A percentile compares a stretch with the other conserved stretches of the same genome.
Conservation (phyloP, 352 stramenopile genomes). For the Globisporangium cederbergense region DNA sequence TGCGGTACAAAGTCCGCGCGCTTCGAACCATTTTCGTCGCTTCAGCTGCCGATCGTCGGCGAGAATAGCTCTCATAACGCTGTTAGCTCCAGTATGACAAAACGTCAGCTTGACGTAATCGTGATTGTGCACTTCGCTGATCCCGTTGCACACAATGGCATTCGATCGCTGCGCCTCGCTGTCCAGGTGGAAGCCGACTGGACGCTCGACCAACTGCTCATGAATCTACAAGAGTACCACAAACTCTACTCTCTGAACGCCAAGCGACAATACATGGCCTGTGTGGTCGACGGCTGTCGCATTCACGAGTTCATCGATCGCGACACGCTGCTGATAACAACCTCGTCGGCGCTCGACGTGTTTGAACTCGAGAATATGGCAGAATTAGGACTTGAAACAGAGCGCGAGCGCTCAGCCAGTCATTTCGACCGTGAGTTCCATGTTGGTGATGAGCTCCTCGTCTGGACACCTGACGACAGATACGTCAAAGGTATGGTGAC, state of each 20-base stretch:
- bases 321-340: constrained; percentile 25
- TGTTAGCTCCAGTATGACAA: not conserved
- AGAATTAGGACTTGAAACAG: not conserved
- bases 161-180: constrained; percentile 21
- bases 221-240: constrained; percentile 27
- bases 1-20: constrained; percentile 84
- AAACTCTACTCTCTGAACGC: constrained; percentile 11
- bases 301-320: constrained; percentile 31
- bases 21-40: constrained; percentile 88
- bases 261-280: constrained; percentile 23
- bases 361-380: constrained; percentile 34
- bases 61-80: not conserved
- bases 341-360: constrained; percentile 30
- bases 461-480: constrained; percentile 20
- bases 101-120: constrained; percentile 26
- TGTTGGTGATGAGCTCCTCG: constrained; percentile 17
- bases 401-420: not conserved
- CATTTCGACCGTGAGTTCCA: constrained; percentile 12
- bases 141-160: constrained; percentile 7
- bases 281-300: constrained; percentile 19
- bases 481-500: constrained; percentile 24
- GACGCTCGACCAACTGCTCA: constrained; percentile 43
- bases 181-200: constrained; percentile 20
- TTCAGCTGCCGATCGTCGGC: constrained; percentile 48
- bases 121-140: constrained; percentile 36